Conservation (phyloP, 106 monocot species). For the Dioscorea dumetorum region DNA sequence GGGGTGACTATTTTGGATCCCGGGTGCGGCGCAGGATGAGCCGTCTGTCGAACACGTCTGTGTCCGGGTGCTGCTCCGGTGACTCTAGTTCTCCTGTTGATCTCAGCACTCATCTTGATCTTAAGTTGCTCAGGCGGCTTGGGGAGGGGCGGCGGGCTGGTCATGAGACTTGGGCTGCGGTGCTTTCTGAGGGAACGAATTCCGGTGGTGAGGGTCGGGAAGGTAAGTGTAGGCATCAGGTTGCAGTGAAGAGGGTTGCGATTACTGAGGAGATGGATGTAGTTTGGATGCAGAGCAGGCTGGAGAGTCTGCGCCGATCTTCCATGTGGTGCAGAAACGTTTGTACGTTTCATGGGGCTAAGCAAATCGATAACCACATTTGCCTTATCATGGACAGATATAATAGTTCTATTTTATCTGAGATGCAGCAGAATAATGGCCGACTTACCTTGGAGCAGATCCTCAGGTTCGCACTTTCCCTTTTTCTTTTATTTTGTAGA, state of each 20-base stretch:
- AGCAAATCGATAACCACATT: constrained; percentile 58
- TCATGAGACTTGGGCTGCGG: constrained; percentile 82
- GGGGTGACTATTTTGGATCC: constrained; percentile 29
- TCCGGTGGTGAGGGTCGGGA: constrained; percentile 8
- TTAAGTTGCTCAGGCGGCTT: constrained; percentile 59
- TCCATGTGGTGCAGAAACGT: constrained; percentile 99
- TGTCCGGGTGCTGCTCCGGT: constrained; percentile 33
- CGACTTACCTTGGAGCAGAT: constrained; percentile 97
- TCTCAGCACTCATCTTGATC: constrained; percentile 62
- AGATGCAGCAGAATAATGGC: constrained; percentile 94
- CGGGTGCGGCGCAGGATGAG: constrained; percentile 5
- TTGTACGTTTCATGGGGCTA: constrained; percentile 77
- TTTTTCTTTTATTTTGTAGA: not conserved
- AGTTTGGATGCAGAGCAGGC: constrained; percentile 50
- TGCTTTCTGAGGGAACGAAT: constrained; percentile 43
- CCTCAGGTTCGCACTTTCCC: constrained; percentile 50
- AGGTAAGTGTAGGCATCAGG: constrained; percentile 64
- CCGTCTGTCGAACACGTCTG: constrained; percentile 14
- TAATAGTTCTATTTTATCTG: constrained; percentile 61
- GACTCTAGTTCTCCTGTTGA: constrained; percentile 37
- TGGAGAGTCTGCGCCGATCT: constrained; percentile 51
- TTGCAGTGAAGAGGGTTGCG: constrained; percentile 71
- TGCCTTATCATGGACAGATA: constrained; percentile 92
- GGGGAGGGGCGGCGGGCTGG: constrained; percentile 47
- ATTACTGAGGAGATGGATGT: constrained; percentile 66